Percentiles rank a stretch among this genome's conserved stretches.
These are phyloP conservation scores for Cucurbita ficifolia DNA, from an alignment of 306 rosid genomes.

Conservation along the genomic window DNA sequence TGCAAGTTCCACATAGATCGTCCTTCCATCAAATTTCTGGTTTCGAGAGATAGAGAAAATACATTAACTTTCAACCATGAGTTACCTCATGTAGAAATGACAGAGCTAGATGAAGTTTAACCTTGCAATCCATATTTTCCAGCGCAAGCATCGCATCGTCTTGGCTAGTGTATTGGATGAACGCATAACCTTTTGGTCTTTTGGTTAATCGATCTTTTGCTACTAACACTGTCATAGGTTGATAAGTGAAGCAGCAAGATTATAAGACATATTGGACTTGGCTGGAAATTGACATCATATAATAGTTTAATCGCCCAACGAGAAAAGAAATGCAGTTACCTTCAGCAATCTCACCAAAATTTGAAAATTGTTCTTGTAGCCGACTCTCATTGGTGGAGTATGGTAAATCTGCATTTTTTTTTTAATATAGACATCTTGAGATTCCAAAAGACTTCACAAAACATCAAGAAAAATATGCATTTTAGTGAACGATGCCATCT, in stretches of 20 bases:
- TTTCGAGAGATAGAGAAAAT: background rate
- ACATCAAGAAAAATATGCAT: background rate
- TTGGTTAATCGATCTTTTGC: slow-evolving; percentile 36
- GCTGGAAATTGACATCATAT: background rate
- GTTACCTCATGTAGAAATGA: background rate
- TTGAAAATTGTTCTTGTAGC: slow-evolving; percentile 54
- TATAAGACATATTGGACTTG: background rate
- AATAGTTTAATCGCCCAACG: background rate
- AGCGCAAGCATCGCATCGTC: slow-evolving; percentile 75
- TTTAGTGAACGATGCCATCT: background rate
- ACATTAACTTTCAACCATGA: slow-evolving; percentile 3
- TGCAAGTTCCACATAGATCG: slow-evolving; percentile 52
- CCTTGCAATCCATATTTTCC: slow-evolving; percentile 88
- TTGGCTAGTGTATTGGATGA: slow-evolving; percentile 62
- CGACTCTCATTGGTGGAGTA: slow-evolving; percentile 46
- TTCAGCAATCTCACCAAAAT: slow-evolving; percentile 76
- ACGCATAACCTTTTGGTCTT: slow-evolving; percentile 70
- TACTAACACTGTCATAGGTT: slow-evolving; percentile 35
- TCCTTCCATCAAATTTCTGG: slow-evolving; percentile 53
- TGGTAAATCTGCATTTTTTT: slow-evolving; percentile 54
- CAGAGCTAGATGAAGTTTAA: slow-evolving; percentile 7
- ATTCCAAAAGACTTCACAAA: background rate
- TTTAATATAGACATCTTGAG: background rate
- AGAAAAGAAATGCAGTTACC: slow-evolving; percentile 21
- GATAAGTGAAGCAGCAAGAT: background rate